A percentile compares a stretch with the other conserved stretches of the same genome.
Evolutionary conservation across 805 yeast genomes (phyloP).

Genomic region (Ogataea wickerhamii): DNA sequence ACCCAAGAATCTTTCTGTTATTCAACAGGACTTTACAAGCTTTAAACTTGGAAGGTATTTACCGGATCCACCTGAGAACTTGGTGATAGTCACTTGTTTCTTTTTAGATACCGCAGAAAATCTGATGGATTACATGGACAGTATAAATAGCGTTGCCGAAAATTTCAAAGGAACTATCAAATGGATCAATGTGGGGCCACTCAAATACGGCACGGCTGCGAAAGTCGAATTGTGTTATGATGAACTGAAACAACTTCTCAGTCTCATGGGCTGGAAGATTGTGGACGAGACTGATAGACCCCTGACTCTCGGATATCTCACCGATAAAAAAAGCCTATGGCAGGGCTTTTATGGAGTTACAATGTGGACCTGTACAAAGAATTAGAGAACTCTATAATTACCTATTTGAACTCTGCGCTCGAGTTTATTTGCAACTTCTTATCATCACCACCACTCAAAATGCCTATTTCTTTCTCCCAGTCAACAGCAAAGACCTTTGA

Average conservation of each 20-base stretch:
- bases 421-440: slow-evolving; percentile 83
- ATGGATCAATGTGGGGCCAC: slow-evolving; percentile 92
- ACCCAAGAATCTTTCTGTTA: slow-evolving; percentile 47
- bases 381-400: background rate
- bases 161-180: slow-evolving; percentile 36
- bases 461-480: slow-evolving; percentile 79
- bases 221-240: slow-evolving; percentile 67
- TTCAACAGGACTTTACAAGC: slow-evolving; percentile 62
- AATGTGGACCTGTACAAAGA: slow-evolving; percentile 45
- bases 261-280: slow-evolving; percentile 61
- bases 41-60: slow-evolving; percentile 35
- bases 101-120: slow-evolving; percentile 94
- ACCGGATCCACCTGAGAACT: slow-evolving; percentile 32
- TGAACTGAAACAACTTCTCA: slow-evolving; percentile 58
- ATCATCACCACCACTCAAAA: slow-evolving; percentile 91
- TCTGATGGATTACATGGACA: slow-evolving; percentile 66
- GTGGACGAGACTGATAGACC: slow-evolving; percentile 32
- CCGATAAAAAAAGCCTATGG: slow-evolving; percentile 65
- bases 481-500: slow-evolving; percentile 80
- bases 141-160: slow-evolving; percentile 46
- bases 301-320: slow-evolving; percentile 55
- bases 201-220: slow-evolving; percentile 87
- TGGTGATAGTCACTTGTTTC: slow-evolving; percentile 64
- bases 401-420: slow-evolving; percentile 25
- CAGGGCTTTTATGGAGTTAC: slow-evolving; percentile 72